Conservation (phyloP, 768 basidiomycete species). For the Suillus ampliporus region DNA sequence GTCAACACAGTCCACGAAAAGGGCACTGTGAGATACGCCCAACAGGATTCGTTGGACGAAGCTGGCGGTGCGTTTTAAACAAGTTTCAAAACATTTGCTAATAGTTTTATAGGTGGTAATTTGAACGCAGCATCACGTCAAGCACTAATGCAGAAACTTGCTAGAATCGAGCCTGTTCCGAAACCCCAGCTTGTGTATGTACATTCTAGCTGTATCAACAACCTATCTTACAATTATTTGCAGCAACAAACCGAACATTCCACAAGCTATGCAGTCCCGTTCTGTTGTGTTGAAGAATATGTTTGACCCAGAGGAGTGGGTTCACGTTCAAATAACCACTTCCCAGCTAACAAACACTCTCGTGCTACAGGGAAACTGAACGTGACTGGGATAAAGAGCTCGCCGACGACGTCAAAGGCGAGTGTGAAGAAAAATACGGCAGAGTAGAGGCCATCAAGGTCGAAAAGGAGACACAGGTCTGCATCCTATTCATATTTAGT, state of each 20-base stretch:
- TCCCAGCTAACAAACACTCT: conserved; percentile 13
- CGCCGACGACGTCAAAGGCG: conserved; percentile 93
- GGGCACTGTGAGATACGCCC: conserved; percentile 75
- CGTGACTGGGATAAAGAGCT: conserved; percentile 97
- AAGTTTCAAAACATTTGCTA: conserved; percentile 16
- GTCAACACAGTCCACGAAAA: conserved; percentile 95
- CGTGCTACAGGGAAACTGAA: conserved; percentile 80
- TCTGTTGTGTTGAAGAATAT: conserved; percentile 92
- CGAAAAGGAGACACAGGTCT: conserved; percentile 90
- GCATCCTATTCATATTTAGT: conserved; percentile 25
- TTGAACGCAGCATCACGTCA: conserved; percentile 98
- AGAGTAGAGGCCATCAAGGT: conserved; percentile 87
- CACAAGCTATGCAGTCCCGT: conserved; percentile 86
- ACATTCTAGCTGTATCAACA: conserved; percentile 12
- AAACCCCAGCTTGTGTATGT: conserved; percentile 68
- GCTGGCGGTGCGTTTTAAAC: conserved; percentile 67
- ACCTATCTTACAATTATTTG: conserved; percentile 17
- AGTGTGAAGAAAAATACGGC: conserved; percentile 93
- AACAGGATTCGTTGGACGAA: conserved; percentile 86
- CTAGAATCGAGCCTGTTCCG: conserved; percentile 81
- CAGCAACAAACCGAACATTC: conserved; percentile 80
- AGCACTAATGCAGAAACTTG: conserved; percentile 99
- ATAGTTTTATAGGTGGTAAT: conserved; percentile 75
- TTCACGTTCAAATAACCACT: conserved; percentile 16
- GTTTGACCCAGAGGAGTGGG: conserved; percentile 97